A percentile compares a stretch with the other conserved stretches of the same genome.
phyloP scores from a whole-genome alignment of 1,139 yeast genomes.

The Lodderomyces jiufengensis region DNA sequence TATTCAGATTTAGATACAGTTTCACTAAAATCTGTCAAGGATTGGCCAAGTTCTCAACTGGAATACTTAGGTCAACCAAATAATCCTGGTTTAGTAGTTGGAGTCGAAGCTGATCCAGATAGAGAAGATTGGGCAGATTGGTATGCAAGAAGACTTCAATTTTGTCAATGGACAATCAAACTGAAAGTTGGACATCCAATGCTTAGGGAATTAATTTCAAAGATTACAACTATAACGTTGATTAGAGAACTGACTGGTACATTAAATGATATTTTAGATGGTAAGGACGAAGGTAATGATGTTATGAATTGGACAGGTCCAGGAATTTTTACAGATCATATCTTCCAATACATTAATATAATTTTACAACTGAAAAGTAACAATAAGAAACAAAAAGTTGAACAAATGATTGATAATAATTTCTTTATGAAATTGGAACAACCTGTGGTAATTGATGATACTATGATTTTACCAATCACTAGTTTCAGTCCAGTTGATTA shows the following conservation, averaged over 20 bases:
- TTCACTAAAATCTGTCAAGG: constrained; percentile 36
- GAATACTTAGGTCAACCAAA: constrained; percentile 27
- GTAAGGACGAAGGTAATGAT: constrained; percentile 63
- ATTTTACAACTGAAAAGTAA: constrained; percentile 44
- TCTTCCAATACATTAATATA: constrained; percentile 73
- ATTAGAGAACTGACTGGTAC: constrained; percentile 29
- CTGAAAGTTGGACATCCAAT: constrained; percentile 91
- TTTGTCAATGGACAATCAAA: constrained; percentile 76
- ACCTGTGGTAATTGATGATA: constrained; percentile 73
- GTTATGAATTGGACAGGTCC: constrained; percentile 99
- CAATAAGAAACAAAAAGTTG: constrained; percentile 27
- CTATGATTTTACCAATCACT: constrained; percentile 70
- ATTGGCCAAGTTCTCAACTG: constrained; percentile 31
- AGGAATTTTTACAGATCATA: constrained; percentile 85
- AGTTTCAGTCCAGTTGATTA: constrained; percentile 76
- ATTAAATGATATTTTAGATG: constrained; percentile 40
- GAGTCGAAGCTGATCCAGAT: constrained; percentile 93
- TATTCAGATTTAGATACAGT: constrained; percentile 86
- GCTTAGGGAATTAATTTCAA: constrained; percentile 73
- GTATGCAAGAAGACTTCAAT: constrained; percentile 67
- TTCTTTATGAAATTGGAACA: constrained; percentile 62
- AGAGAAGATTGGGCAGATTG: constrained; percentile 72
- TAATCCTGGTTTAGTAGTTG: constrained; percentile 72
- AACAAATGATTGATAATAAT: constrained; percentile 50
- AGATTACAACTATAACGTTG: constrained; percentile 71